phyloP scores from a whole-genome alignment of 2,329 filamentous ascomycete genomes.

The Grosmannia clavigera region DNA sequence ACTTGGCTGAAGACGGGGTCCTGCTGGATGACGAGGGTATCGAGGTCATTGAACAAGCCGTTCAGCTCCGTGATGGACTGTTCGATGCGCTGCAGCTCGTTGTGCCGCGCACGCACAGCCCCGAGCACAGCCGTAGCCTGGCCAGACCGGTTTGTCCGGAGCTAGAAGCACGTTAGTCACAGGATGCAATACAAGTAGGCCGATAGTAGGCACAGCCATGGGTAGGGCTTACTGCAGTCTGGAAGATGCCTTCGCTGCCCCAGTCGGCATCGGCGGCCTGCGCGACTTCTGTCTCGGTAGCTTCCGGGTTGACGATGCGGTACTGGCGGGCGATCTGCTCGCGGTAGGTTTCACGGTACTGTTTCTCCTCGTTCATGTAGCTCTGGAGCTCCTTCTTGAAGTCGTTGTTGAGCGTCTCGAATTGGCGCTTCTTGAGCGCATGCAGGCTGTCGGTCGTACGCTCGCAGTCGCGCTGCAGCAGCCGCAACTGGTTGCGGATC shows the following conservation, averaged over 20 bases:
- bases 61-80: constrained; percentile 59
- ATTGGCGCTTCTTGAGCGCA: constrained; percentile 56
- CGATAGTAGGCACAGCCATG: background rate
- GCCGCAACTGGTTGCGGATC: constrained; percentile 70
- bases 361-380: constrained; percentile 59
- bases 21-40: constrained; percentile 61
- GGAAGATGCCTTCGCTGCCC: constrained; percentile 70
- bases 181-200: background rate
- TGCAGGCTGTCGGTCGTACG: constrained; percentile 49
- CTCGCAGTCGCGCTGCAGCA: constrained; percentile 56
- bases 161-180: constrained; percentile 28
- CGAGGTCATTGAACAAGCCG: constrained; percentile 60
- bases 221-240: constrained; percentile 54
- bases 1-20: constrained; percentile 49
- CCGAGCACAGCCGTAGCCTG: constrained; percentile 63
- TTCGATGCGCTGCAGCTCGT: constrained; percentile 72
- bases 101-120: constrained; percentile 70
- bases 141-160: constrained; percentile 61
- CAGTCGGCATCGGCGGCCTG: constrained; percentile 59
- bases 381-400: constrained; percentile 61
- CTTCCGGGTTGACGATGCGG: constrained; percentile 69
- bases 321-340: constrained; percentile 74
- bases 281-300: constrained; percentile 58
- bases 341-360: constrained; percentile 58
- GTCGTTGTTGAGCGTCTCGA: constrained; percentile 55